Evolutionary conservation across 1,284 basidiomycete genomes (phyloP), one percentile per base, ranked within the genome.

Genomic region (Marasmius oreades): DNA sequence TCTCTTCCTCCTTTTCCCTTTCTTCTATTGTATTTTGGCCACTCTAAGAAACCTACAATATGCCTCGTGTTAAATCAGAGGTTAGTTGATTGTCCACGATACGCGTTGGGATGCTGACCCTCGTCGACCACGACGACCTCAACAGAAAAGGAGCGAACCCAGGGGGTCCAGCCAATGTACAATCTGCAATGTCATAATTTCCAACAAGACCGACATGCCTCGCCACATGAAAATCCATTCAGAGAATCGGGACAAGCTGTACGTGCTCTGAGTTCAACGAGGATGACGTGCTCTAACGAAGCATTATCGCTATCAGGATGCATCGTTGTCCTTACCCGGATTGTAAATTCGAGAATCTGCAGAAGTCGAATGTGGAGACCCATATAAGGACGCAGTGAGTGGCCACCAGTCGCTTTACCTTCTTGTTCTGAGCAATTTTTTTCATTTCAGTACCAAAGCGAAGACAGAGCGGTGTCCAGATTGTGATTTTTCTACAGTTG

Each of bases 151-250:
- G 24, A 57, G 36, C 28, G 51, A 51, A 16, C 51, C 51, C 44
- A 52, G 33, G 37, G 45, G 51, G 10, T 53, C 53, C 1, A 43
- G 48, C 16, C 23, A 42, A 51, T 64, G 63, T 52, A 18, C 53
- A 1, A 14, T 58, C 4, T 66, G 64, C 33, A 34, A 43, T 23
- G 59, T 47, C 36, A 48, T 58, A 18, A 42, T 66, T 33, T 57
- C 55, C 31, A 61, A 62, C 34, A 56, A 48, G 37, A 42, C 51
- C 23, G 66, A 67, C 54, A 37, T 67, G n/a, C 24, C 56, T 10
- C 59, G 65, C 12, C 65, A 68, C 53, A 59, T 62, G 58, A 48
- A 51, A 33, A 55, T 55, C 4, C 65, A 67, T 53, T 31, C 55
- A 23, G n/a, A 56, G 14, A 45, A 61, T 7, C 59, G 60, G 54